These are phyloP conservation scores for Curvularia spicifera DNA, from an alignment of 2,329 filamentous ascomycete genomes.

Conservation along the genomic window DNA sequence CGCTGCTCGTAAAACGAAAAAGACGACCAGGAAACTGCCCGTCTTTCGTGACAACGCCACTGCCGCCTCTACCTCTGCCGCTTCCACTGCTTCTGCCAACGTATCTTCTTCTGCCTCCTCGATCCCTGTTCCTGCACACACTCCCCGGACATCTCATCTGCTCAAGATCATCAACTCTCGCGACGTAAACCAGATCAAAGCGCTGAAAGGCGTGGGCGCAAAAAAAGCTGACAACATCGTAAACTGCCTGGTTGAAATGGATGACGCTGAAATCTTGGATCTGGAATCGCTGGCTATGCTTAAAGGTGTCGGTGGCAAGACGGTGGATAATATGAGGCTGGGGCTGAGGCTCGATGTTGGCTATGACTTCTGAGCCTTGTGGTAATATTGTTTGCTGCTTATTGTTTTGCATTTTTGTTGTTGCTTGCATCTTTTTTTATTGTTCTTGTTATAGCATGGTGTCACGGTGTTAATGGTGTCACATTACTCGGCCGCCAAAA, in stretches of 20 bases:
- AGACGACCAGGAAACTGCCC: slow-evolving; percentile 43
- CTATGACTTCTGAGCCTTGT: slow-evolving; percentile 32
- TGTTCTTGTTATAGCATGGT: slow-evolving; percentile 26
- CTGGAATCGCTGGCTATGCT: slow-evolving; percentile 54
- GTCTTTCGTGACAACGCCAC: slow-evolving; percentile 46
- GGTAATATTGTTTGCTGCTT: not conserved
- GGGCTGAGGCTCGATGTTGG: slow-evolving; percentile 40
- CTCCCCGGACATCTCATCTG: slow-evolving; percentile 67
- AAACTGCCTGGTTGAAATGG: slow-evolving; percentile 56
- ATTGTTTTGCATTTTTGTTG: not conserved
- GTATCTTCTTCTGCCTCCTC: not conserved
- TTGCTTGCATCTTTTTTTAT: not conserved
- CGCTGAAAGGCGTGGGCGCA: slow-evolving; percentile 72
- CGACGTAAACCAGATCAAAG: slow-evolving; percentile 68
- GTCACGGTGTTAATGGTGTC: slow-evolving; percentile 20
- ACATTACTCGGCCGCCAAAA: not conserved
- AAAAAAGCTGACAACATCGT: slow-evolving; percentile 70
- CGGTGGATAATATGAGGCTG: slow-evolving; percentile 59
- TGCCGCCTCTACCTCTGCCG: not conserved
- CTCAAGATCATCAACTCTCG: slow-evolving; percentile 76
- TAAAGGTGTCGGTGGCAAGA: slow-evolving; percentile 58
- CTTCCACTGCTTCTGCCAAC: not conserved
- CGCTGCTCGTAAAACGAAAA: slow-evolving; percentile 41
- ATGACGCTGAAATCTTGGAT: slow-evolving; percentile 51
- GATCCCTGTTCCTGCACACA: slow-evolving; percentile 37